Evolutionary conservation across 345 rosid species (phyloP).

Genomic region (Pugionium dolabratum): DNA sequence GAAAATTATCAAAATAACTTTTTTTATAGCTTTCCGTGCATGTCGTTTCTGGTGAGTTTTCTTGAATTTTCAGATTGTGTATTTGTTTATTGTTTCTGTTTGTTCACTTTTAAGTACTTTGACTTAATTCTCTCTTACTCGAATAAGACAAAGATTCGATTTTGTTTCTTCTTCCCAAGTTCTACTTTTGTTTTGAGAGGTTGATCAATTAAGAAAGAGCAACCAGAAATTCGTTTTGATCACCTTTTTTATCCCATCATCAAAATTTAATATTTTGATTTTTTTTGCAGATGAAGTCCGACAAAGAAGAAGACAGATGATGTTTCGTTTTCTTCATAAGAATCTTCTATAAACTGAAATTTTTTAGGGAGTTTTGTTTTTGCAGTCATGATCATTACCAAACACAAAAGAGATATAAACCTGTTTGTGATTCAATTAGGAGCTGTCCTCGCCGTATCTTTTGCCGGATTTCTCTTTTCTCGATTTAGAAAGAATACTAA

Average conservation of each 20-base stretch:
- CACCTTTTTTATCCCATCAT: neutral
- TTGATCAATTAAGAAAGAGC: neutral
- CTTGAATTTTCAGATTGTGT: neutral
- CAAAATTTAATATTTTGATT: slow-evolving; percentile 18
- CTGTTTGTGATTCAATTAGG: no score
- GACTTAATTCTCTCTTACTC: slow-evolving; percentile 7
- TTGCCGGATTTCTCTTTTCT: no score
- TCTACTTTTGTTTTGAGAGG: neutral
- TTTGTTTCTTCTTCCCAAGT: slow-evolving; percentile 3
- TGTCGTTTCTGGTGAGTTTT: slow-evolving; percentile 32
- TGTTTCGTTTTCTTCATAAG: neutral
- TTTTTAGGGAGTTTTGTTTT: neutral
- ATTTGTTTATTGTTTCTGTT: neutral
- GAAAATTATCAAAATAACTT: neutral
- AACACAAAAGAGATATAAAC: no score
- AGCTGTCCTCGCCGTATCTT: no score
- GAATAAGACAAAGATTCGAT: slow-evolving; percentile 27
- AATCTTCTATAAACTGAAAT: neutral
- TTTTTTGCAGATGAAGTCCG: slow-evolving; percentile 23
- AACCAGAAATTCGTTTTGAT: neutral
- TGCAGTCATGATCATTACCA: neutral
- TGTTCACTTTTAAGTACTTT: neutral
- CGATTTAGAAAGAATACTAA: no score
- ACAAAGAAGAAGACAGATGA: slow-evolving; percentile 10
- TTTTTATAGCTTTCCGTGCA: neutral